These are phyloP conservation scores for Dioscorea zingiberensis DNA, from an alignment of 106 monocot genomes.

Conservation along the genomic window DNA sequence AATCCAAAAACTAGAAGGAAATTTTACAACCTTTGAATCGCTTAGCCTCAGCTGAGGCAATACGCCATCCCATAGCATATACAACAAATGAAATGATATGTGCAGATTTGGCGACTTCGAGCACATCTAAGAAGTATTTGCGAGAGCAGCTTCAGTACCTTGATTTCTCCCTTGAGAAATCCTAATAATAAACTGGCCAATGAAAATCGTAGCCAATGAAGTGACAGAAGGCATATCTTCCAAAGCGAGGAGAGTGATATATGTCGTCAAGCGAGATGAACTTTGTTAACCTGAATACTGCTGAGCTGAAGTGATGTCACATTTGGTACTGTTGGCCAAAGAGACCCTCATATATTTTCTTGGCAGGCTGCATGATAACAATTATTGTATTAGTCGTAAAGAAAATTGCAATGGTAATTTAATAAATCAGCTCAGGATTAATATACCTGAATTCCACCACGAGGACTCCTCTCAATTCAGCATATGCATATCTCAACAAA, in stretches of 20 bases:
- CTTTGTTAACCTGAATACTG: conserved; percentile 64
- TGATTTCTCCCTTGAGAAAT: conserved; percentile 93
- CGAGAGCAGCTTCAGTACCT: conserved; percentile 90
- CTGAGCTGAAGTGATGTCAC: conserved; percentile 61
- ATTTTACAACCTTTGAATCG: conserved; percentile 70
- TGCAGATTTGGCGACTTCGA: conserved; percentile 73
- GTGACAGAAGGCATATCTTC: not conserved
- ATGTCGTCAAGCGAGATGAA: not conserved
- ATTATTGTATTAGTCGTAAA: not conserved
- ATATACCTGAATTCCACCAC: conserved; percentile 78
- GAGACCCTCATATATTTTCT: conserved; percentile 86
- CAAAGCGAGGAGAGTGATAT: conserved; percentile 1
- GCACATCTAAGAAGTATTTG: conserved; percentile 91
- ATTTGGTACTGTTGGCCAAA: conserved; percentile 29
- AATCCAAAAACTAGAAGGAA: not conserved
- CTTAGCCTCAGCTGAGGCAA: conserved; percentile 92
- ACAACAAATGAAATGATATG: conserved; percentile 93
- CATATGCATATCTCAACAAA: conserved; percentile 89
- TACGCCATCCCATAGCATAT: conserved; percentile 92
- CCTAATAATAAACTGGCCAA: conserved; percentile 71
- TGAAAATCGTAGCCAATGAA: too few species aligned
- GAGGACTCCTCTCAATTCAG: conserved; percentile 90
- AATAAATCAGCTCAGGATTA: not conserved
- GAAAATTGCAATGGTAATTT: too few species aligned
- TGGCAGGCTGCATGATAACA: conserved; percentile 61